Base-by-base conservation (phyloP, 2,329 filamentous ascomycete genomes). In the Alternaria sp. region DNA sequence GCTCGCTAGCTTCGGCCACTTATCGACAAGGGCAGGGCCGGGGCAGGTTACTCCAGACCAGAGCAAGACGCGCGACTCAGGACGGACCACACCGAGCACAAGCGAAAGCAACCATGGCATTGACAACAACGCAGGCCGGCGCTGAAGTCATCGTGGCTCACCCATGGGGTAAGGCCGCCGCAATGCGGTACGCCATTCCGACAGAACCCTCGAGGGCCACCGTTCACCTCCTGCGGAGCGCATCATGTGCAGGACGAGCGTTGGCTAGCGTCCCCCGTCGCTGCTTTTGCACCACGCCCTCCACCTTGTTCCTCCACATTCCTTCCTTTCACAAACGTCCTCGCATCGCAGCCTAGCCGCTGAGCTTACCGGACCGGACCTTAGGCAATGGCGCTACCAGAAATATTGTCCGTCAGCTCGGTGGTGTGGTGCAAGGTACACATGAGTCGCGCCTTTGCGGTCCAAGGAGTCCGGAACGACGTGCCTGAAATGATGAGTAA, bases 401-500 rank as follows among this genome's bases (percentile, higher is more conserved):
- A 47, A 54, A 44, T 59, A 72, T 69, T 71, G 72, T 69, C 73
- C 69, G 72, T 70, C 49, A 72, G 59, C 66, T 75, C 67, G 52
- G 67, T 75, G 69, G 30, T 46, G 40, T 47, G 54, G 26, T 62
- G 40, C 44, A 57, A 21, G 47, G 47, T 12, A 32, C 47, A 57
- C 45, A 26, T 45, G 25, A 45, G 43, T 46, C 47, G 55, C 59
- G 59, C 49, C 62, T 64, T 62, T 51, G 60, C 57, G 44, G 58
- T 49, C 46, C 28, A 67, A 59, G 62, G 64, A 66, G 58, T 64
- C 66, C 74, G 74, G 74, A 64, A 72, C 73, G 72, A 62, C 67
- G 73, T 77, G 70, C 73, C 73, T 77, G 67, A 50, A 68, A 40
- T 40, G 61, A 55, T 67, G 66, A 62, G 62, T 60, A 63, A 67